Evolutionary conservation across 2,329 filamentous ascomycete species (phyloP), one percentile per base, ranked within the genome.

Genomic region (Aspergillus glaucus): DNA sequence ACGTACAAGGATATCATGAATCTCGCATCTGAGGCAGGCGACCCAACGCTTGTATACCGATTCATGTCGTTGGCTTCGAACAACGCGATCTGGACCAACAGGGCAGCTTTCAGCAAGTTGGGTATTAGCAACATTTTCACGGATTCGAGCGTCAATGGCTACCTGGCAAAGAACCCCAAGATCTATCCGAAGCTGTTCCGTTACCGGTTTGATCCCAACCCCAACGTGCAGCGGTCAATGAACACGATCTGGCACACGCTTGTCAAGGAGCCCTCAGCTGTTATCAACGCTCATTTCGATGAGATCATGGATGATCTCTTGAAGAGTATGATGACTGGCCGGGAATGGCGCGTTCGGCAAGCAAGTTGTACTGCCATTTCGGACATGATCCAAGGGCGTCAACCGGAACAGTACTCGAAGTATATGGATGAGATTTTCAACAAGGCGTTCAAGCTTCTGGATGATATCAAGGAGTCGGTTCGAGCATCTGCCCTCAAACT

Each of bases 21-120:
- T 57, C 76, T 98, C 43, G 93, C 93, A n/a, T 88, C 92, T 40
- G 93, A 98, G 70, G 91, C 96, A 30, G 93, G 93, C 9, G 92
- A 98, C 61, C 92, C 93, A 50, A 91, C 87, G 58, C 76, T 98
- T n/a, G 88, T 97, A 1, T 98, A 98, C 74, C 89, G 91, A 52
- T 97, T 98, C 72, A 98, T 98, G 93, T 92, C 91, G 0, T 78
- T 98, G 57, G 93, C 93, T 2, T 89, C 90, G 1, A 95, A 96
- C 62, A 94, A 95, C 43, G 90, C 91, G 0, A 94, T 95, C 14
- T 98, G 93, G 93, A 92, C 90, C 1, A 95, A 90, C n/a, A 82
- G 93, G 45, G 94, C 93, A 1, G 93, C 93, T 0, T 97, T 98
- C 69, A 93, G 93, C 2, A 81, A 90, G 9, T 96, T 97, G 57